These are phyloP conservation scores for Pinus albicaulis DNA, from an alignment of 75 land plant genomes.

Conservation along the genomic window DNA sequence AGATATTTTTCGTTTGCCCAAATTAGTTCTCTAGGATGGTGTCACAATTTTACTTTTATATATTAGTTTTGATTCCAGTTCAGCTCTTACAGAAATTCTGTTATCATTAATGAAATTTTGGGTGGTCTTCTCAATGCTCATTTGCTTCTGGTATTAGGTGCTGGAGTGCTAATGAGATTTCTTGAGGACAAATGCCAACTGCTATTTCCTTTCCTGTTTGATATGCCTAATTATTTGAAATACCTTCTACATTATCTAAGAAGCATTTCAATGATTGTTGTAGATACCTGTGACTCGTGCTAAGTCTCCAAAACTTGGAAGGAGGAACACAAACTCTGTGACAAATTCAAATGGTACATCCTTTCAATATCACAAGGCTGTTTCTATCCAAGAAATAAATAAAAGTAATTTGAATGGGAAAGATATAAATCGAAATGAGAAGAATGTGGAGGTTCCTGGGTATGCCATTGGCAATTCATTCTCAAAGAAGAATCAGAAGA, in stretches of 20 bases:
- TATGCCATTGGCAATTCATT: no score
- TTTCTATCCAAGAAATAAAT: not conserved
- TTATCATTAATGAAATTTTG: no score
- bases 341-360: not conserved
- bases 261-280: constrained; percentile 1
- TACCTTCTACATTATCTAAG: not conserved
- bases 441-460: not conserved
- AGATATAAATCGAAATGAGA: not conserved
- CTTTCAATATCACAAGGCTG: not conserved
- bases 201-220: not conserved
- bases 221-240: no score
- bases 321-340: constrained; percentile 5
- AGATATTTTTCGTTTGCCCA: not conserved
- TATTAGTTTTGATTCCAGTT: not conserved
- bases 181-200: not conserved
- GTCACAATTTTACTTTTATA: not conserved
- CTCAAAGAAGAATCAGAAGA: constrained; percentile 6
- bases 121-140: no score
- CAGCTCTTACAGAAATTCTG: no score
- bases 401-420: not conserved
- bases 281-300: constrained; percentile 34
- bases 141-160: constrained; percentile 1
- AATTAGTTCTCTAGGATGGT: not conserved
- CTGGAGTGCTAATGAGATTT: not conserved
- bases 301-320: constrained; percentile 39